These are phyloP conservation scores for Helianthus tuberosus DNA, from an alignment of 129 eudicot species.

Conservation along the genomic window DNA sequence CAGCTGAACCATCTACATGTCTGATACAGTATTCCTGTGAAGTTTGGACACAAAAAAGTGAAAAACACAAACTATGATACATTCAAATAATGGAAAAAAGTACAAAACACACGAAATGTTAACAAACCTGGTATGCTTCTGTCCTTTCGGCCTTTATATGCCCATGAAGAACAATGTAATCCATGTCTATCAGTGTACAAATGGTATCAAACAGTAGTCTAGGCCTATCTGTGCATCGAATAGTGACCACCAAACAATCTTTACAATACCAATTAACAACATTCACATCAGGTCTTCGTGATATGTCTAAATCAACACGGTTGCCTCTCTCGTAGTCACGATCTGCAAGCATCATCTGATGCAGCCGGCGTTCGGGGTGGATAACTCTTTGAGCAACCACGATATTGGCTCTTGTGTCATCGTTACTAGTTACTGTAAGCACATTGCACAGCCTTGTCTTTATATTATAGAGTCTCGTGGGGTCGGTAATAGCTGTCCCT, in stretches of 20 bases:
- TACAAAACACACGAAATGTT: not conserved
- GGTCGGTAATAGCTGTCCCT: not conserved
- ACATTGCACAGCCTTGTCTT: constrained; percentile 1
- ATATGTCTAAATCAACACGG: too few relatives aligned
- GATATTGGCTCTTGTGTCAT: not conserved
- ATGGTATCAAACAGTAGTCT: too few relatives aligned
- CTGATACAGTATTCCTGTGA: not conserved
- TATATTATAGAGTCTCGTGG: not conserved
- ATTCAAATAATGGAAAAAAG: too few relatives aligned
- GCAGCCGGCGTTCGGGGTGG: too few relatives aligned
- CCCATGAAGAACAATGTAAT: not conserved
- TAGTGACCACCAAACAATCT: too few relatives aligned
- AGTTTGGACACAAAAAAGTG: not conserved
- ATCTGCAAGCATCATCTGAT: too few relatives aligned
- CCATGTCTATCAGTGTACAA: not conserved
- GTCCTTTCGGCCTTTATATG: not conserved
- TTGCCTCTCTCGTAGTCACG: too few relatives aligned
- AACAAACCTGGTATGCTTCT: constrained; percentile 1
- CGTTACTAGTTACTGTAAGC: not conserved
- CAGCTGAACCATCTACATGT: constrained; percentile 2
- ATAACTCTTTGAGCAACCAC: not conserved
- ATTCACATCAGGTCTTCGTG: too few relatives aligned
- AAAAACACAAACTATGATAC: too few relatives aligned
- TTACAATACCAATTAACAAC: too few relatives aligned
- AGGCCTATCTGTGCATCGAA: too few relatives aligned